Conservation (phyloP, 1,284 basidiomycete species). For the Inonotus obliquus region DNA sequence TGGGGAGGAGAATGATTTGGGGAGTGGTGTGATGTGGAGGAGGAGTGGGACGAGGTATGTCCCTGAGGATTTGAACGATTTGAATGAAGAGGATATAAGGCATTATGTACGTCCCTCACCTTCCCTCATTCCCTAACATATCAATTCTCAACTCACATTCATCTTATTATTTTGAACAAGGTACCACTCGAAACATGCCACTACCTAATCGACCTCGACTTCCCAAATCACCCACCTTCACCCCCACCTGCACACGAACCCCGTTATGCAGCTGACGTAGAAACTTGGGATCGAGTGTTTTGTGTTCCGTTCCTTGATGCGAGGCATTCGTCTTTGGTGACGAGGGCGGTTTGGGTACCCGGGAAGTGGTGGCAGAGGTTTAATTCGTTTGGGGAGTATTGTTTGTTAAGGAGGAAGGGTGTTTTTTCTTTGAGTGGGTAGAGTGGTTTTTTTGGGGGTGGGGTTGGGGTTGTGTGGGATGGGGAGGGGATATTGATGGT, state of each 20-base stretch:
- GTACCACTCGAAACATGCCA: conserved; percentile 71
- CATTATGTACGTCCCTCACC: conserved; percentile 66
- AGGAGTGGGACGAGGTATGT: conserved; percentile 63
- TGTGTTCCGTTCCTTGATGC: conserved; percentile 83
- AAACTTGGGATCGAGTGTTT: conserved; percentile 69
- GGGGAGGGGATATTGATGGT: too few species aligned
- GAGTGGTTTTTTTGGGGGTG: too few species aligned
- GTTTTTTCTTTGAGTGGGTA: background rate
- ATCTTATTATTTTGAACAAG: conserved; percentile 42
- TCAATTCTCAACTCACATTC: conserved; percentile 4
- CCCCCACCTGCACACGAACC: conserved; percentile 63
- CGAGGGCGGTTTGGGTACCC: conserved; percentile 77
- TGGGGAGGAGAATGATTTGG: conserved; percentile 63
- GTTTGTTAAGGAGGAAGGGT: conserved; percentile 52
- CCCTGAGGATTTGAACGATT: conserved; percentile 77
- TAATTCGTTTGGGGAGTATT: conserved; percentile 71
- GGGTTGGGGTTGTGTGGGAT: too few species aligned
- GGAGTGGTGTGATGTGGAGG: conserved; percentile 40
- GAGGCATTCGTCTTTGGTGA: conserved; percentile 63
- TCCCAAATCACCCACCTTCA: conserved; percentile 56
- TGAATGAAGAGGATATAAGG: conserved; percentile 76
- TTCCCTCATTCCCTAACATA: background rate
- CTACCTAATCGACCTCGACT: conserved; percentile 85
- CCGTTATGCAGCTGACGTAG: conserved; percentile 61
- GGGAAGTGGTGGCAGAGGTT: conserved; percentile 55